These are phyloP conservation scores for Dioscorea dumetorum DNA, from an alignment of 106 monocot species.

Conservation along the genomic window DNA sequence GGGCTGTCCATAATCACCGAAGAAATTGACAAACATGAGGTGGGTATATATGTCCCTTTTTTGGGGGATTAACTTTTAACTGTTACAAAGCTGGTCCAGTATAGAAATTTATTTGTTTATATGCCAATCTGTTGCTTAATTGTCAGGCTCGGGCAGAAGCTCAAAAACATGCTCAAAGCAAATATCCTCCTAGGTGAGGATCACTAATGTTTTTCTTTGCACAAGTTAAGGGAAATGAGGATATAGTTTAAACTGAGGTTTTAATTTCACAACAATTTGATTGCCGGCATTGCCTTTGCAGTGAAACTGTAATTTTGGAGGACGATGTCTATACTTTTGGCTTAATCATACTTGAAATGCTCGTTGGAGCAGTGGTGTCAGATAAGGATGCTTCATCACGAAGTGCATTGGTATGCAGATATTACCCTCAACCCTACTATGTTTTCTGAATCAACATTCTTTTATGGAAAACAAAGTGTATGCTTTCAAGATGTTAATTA, in stretches of 20 bases:
- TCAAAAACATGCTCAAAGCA: constrained; percentile 33
- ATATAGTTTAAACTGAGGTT: too few species aligned
- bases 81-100: constrained; percentile 14
- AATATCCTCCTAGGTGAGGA: constrained; percentile 38
- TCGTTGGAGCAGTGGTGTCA: constrained; percentile 39
- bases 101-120: constrained; percentile 10
- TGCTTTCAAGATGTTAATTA: too few species aligned
- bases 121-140: not conserved
- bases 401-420: constrained; percentile 42
- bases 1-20: constrained; percentile 90
- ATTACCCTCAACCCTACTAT: too few species aligned
- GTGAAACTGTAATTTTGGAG: constrained; percentile 40
- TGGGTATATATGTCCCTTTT: constrained; percentile 5
- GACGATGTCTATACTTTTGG: constrained; percentile 82
- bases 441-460: too few species aligned
- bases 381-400: constrained; percentile 24
- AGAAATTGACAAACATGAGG: constrained; percentile 76
- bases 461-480: too few species aligned
- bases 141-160: constrained; percentile 44
- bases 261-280: not conserved
- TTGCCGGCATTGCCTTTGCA: constrained; percentile 19
- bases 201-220: not conserved
- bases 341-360: constrained; percentile 58
- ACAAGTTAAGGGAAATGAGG: too few species aligned
- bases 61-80: too few species aligned